Evolutionary conservation across 441 rosid species (phyloP).

Genomic region (Cnidoscolus chayamansa): DNA sequence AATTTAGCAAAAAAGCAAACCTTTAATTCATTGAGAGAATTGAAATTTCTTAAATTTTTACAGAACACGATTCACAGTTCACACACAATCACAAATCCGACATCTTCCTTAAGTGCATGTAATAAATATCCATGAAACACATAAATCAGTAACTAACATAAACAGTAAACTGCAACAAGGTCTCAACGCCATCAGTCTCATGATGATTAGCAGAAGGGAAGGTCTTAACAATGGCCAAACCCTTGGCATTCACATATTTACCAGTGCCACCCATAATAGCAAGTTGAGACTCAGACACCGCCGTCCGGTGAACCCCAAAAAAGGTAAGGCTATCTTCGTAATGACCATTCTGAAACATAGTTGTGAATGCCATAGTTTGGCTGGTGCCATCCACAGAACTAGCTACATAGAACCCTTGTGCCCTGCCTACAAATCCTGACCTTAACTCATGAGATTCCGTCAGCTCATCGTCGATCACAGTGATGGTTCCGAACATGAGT

Average conservation of each 20-base stretch:
- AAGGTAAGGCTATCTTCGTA: constrained; percentile 40
- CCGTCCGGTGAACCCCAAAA: constrained; percentile 46
- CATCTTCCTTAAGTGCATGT: neutral
- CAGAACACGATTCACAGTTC: neutral
- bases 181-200: constrained; percentile 42
- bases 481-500: constrained; percentile 50
- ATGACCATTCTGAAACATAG: constrained; percentile 36
- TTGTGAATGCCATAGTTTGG: constrained; percentile 46
- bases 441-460: constrained; percentile 48
- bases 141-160: constrained; percentile 15
- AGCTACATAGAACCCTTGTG: constrained; percentile 46
- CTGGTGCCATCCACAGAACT: constrained; percentile 48
- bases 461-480: constrained; percentile 42
- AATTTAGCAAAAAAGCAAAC: no score
- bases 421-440: constrained; percentile 41
- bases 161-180: constrained; percentile 34
- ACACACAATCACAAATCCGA: neutral
- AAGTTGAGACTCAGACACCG: constrained; percentile 42
- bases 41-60: neutral
- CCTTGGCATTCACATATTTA: constrained; percentile 42
- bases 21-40: neutral
- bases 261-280: constrained; percentile 53
- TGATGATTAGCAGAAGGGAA: constrained; percentile 26
- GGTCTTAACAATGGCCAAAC: constrained; percentile 39
- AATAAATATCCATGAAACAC: neutral